Percentiles rank a stretch among this genome's conserved stretches.
These are phyloP conservation scores for Pogostemon cablin DNA, from an alignment of 257 asterid genomes.

Conservation along the genomic window DNA sequence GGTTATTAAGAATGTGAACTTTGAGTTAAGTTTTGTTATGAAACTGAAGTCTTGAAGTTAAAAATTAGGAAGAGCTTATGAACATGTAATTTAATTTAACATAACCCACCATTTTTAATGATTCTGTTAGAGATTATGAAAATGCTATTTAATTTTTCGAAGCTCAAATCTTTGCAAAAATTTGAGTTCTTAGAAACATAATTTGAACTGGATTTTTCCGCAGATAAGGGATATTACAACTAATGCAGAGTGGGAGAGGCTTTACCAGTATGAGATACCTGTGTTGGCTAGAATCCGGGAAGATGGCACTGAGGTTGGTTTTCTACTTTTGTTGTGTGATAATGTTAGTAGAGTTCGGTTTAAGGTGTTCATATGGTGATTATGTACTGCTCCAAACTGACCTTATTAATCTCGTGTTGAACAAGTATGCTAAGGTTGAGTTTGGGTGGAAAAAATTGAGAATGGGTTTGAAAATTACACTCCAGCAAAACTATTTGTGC, in stretches of 20 bases:
- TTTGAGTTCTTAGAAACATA: slow-evolving; percentile 9
- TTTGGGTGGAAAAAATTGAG: not conserved
- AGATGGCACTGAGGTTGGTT: slow-evolving; percentile 80
- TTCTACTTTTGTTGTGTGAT: not conserved
- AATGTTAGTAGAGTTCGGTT: slow-evolving; percentile 16
- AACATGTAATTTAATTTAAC: too few species aligned
- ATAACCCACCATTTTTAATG: too few species aligned
- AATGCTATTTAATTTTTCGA: not conserved
- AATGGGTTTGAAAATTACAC: not conserved
- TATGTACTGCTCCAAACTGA: not conserved
- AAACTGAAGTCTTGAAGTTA: too few species aligned
- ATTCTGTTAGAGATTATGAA: too few species aligned
- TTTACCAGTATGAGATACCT: slow-evolving; percentile 94
- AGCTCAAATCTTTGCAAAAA: slow-evolving; percentile 24
- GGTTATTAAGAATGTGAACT: too few species aligned
- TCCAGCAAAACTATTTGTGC: not conserved
- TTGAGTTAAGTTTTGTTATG: too few species aligned
- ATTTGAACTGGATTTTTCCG: slow-evolving; percentile 21
- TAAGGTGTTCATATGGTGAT: not conserved
- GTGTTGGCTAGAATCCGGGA: slow-evolving; percentile 72
- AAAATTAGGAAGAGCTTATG: too few species aligned
- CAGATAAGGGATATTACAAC: slow-evolving; percentile 83
- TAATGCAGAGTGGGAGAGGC: slow-evolving; percentile 86
- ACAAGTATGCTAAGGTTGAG: not conserved
- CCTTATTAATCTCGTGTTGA: not conserved